Percentiles rank a stretch among this genome's conserved stretches.
phyloP scores from a whole-genome alignment of 2,329 filamentous ascomycete genomes.

The Huntiella savannae region DNA sequence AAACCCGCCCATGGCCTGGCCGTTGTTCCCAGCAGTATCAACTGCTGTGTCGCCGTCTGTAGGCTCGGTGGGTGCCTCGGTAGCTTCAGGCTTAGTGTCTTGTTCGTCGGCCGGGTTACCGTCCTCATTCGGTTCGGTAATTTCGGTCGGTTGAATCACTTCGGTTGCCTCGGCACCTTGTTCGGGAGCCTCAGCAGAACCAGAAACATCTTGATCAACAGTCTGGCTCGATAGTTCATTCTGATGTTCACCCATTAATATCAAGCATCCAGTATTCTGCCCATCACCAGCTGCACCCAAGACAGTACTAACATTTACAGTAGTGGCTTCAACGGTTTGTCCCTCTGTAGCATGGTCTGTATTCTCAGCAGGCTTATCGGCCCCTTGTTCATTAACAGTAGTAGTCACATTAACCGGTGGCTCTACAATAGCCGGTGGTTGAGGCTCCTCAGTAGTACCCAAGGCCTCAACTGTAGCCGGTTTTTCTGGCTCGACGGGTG shows the following conservation, averaged over 20 bases:
- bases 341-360: not conserved
- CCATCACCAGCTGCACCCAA: too few species aligned
- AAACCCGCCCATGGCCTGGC: constrained; percentile 30
- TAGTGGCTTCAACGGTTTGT: too few species aligned
- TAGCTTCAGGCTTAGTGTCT: constrained; percentile 12
- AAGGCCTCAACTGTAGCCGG: constrained; percentile 7
- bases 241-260: too few species aligned
- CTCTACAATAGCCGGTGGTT: not conserved
- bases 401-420: constrained; percentile 5
- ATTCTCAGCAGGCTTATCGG: not conserved
- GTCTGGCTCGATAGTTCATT: not conserved
- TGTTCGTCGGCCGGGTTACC: not conserved
- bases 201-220: not conserved
- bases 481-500: constrained; percentile 13
- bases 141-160: not conserved
- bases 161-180: not conserved
- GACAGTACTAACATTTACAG: too few species aligned
- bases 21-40: constrained; percentile 15
- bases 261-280: too few species aligned
- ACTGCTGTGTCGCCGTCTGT: constrained; percentile 15
- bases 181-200: not conserved
- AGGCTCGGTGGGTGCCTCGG: constrained; percentile 14
- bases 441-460: not conserved
- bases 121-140: not conserved
- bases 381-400: not conserved